phyloP scores from a whole-genome alignment of 768 basidiomycete genomes.

The Lyophyllum shimeji region DNA sequence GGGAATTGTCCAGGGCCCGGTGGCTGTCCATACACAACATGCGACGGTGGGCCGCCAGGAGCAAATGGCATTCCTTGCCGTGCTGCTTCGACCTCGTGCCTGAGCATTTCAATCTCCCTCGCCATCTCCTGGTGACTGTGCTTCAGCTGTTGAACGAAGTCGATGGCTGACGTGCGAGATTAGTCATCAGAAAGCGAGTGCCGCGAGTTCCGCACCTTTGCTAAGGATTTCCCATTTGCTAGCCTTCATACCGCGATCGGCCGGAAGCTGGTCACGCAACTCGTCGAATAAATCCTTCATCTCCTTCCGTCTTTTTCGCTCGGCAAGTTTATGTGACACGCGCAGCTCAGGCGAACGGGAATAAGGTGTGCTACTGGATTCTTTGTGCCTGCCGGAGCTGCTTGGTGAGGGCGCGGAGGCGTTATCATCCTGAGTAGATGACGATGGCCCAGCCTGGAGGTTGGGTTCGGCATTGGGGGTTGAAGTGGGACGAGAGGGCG shows the following conservation, averaged over 20 bases:
- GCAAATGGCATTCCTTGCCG: slow-evolving; percentile 61
- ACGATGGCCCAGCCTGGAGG: slow-evolving; percentile 37
- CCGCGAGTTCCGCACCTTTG: slow-evolving; percentile 62
- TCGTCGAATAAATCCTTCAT: slow-evolving; percentile 99
- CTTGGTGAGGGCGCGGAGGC: slow-evolving; percentile 35
- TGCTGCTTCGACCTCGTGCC: slow-evolving; percentile 69
- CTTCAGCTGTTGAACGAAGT: slow-evolving; percentile 82
- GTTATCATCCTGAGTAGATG: slow-evolving; percentile 43
- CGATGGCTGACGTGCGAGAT: slow-evolving; percentile 60
- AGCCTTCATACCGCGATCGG: slow-evolving; percentile 91
- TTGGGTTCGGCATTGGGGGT: slow-evolving; percentile 42
- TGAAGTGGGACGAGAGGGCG: slow-evolving; percentile 62
- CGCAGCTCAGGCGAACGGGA: slow-evolving; percentile 94
- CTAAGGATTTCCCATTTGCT: slow-evolving; percentile 99
- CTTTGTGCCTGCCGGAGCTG: slow-evolving; percentile 43
- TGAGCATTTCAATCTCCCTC: slow-evolving; percentile 75
- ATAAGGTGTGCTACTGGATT: slow-evolving; percentile 72
- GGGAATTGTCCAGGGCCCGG: slow-evolving; percentile 43
- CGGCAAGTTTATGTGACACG: slow-evolving; percentile 95
- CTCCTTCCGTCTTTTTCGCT: slow-evolving; percentile 95
- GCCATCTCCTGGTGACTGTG: slow-evolving; percentile 73
- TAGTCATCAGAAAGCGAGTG: slow-evolving; percentile 6
- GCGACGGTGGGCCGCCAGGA: slow-evolving; percentile 47
- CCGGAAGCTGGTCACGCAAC: slow-evolving; percentile 87
- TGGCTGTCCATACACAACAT: slow-evolving; percentile 51